Base-by-base conservation (phyloP, 306 rosid species). In the Acacia acuminata region DNA sequence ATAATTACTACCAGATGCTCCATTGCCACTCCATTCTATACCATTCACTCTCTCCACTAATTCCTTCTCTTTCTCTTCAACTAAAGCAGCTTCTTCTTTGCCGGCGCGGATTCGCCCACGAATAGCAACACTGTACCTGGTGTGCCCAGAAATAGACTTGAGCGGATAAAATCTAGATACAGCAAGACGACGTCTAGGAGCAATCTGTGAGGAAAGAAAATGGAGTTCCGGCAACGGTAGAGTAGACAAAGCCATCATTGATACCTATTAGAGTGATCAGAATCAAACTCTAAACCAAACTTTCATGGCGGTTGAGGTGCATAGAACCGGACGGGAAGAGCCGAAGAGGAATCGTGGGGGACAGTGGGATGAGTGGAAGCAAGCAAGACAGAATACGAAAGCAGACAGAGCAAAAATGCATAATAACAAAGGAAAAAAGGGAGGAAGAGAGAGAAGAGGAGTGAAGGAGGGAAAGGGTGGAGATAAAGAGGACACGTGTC, bases 401-500 rank as follows among this genome's bases (percentile, higher is more conserved):
- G 72, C 83, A 42, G 85, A 56, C 76, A 40, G 71, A 80, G 61
- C 1, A 71, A 63, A 25, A 27, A 63, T 3, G 5, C 60, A 83
- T 42, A 11, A 48, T 53, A 43, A 10, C 10, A 55, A 53, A 8
- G 61, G 25, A 55, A 8, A 25, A 19, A 20, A 7, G 15, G 65
- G 24, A 61, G 67, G 17, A 13, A 25, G 65, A 10, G 0, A 24
- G 16, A 24, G 15, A 58, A 56, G 4, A 22, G 16, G 0, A 60
- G 16, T 25, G 67, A 27, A 47, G 44, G 79, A 71, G 84, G 80
- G 81, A 73, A 87, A 76, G 85, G 89, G 91, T 88, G 94, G 94
- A 87, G 71, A 81, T 65, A 34, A 74, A 82, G 19, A 48, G 61
- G 90, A 89, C 99, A 93, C 94, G 98, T 94, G 98, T 86, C 93